Evolutionary conservation across 2,329 filamentous ascomycete genomes (phyloP), one percentile per base, ranked within the genome.

Genomic region (Cordyceps farinosa): DNA sequence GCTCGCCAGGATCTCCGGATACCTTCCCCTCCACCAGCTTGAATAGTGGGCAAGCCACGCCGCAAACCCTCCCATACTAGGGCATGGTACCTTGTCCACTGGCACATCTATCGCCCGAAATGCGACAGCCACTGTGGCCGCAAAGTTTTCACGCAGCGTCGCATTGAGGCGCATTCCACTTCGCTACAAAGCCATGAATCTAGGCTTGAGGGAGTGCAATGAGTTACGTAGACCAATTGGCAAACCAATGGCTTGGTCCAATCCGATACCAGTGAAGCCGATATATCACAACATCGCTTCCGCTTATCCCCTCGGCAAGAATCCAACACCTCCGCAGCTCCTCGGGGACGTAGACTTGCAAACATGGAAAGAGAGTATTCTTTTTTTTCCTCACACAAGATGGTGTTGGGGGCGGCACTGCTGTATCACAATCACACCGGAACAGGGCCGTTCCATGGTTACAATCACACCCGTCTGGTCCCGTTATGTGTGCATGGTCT

Each of bases 401-500:
- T 27, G 36, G 15, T 30, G 36, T 61, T 61, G 58, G 58, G 58
- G 58, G 58, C 50, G 40, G 13, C 30, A 51, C 22, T 45, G 36
- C 50, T 34, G 38, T 50, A 47, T 36, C 58, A 45, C 50, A 53
- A 54, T 54, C 58, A 61, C 58, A 54, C 50, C 58, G 30, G 50
- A 47, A 53, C 58, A 17, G 36, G 36, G 29, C 58, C 32, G 48
- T 44, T 60, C 57, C 48, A 52, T 54, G 38, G 48, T 53, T 53
- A 30, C 58, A 61, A 61, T 61, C 58, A 45, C 58, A 53, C 38
- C 48, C 30, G 48, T 22, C 47, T 27, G 44, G 40, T 22, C 32
- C 55, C 54, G 45, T 57, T 44, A 13, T 22, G 29, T n/a, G 27
- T 45, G 38, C 38, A 45, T 57, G n/a, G 36, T 10, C 22, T 5